phyloP scores from a whole-genome alignment of 2,329 filamentous ascomycete species.

The Fusarium transvaalense region DNA sequence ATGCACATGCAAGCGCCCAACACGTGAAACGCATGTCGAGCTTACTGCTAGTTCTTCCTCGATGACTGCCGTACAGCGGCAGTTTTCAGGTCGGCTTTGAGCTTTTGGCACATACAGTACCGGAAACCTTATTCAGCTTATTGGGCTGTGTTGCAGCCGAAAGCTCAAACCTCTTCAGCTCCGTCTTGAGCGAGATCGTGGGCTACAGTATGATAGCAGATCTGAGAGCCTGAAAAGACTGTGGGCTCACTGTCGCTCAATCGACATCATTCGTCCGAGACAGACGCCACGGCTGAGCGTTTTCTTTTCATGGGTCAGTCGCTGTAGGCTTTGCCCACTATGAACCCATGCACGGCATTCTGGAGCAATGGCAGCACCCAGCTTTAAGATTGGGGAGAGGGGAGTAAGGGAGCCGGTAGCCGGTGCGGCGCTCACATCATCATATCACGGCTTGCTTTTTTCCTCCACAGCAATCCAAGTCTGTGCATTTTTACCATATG shows the following conservation, averaged over 20 bases:
- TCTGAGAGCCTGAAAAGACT: conserved; percentile 16
- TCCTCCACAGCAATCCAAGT: conserved; percentile 17
- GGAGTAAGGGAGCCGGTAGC: neutral
- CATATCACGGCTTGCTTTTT: conserved; percentile 40
- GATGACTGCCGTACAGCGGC: conserved; percentile 11
- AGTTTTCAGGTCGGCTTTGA: conserved; percentile 10
- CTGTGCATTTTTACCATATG: conserved; percentile 25
- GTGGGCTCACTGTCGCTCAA: conserved; percentile 30
- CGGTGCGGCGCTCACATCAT: conserved; percentile 25
- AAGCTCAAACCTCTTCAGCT: conserved; percentile 28
- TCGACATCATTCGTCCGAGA: conserved; percentile 40
- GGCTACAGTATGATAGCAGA: conserved; percentile 20
- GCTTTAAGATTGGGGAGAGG: neutral
- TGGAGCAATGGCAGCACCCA: conserved; percentile 25
- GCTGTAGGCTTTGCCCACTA: conserved; percentile 13
- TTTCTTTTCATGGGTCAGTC: conserved; percentile 33
- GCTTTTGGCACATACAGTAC: conserved; percentile 1
- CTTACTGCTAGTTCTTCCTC: neutral
- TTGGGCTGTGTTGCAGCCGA: conserved; percentile 12
- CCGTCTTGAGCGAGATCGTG: conserved; percentile 9
- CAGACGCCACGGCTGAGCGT: conserved; percentile 38
- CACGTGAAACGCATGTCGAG: conserved; percentile 10
- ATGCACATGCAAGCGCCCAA: conserved; percentile 42
- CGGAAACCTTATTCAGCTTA: conserved; percentile 16
- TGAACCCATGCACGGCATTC: conserved; percentile 38